Conservation (phyloP, 805 yeast species). For the Teunomyces tritomae region DNA sequence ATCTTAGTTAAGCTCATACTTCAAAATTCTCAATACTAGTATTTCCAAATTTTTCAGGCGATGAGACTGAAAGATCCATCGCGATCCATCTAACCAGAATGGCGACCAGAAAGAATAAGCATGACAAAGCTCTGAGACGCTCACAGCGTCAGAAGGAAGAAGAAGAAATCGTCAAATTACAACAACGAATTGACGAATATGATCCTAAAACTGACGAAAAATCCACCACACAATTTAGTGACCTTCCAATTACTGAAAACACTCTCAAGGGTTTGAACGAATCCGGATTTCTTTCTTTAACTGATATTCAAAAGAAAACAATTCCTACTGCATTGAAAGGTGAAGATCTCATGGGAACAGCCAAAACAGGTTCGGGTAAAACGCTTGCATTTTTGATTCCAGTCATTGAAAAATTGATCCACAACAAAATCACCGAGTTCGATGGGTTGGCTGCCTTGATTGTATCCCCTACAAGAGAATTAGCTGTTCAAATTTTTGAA, state of each 20-base stretch:
- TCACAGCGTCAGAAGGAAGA: slow-evolving; percentile 28
- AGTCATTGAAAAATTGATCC: slow-evolving; percentile 63
- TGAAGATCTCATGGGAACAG: slow-evolving; percentile 80
- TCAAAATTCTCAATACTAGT: background rate
- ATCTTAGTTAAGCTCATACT: no score
- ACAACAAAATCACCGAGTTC: slow-evolving; percentile 71
- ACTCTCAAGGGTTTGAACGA: slow-evolving; percentile 73
- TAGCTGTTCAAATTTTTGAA: slow-evolving; percentile 88
- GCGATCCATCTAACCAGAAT: slow-evolving; percentile 4
- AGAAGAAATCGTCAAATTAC: slow-evolving; percentile 42
- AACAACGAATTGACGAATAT: slow-evolving; percentile 50
- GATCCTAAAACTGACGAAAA: slow-evolving; percentile 39
- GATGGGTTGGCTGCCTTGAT: slow-evolving; percentile 90
- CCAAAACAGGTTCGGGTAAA: slow-evolving; percentile 88
- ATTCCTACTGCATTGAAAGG: slow-evolving; percentile 77
- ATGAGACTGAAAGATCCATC: slow-evolving; percentile 1
- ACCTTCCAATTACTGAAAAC: slow-evolving; percentile 68
- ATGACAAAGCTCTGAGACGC: slow-evolving; percentile 15
- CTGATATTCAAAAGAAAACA: slow-evolving; percentile 82
- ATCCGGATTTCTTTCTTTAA: slow-evolving; percentile 74
- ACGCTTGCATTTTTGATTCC: slow-evolving; percentile 87
- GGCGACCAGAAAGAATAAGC: slow-evolving; percentile 12
- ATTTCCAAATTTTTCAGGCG: background rate
- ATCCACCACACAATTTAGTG: slow-evolving; percentile 52
- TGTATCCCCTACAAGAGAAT: slow-evolving; percentile 88